phyloP scores from a whole-genome alignment of 805 yeast species.

The Saturnispora gosingensis region DNA sequence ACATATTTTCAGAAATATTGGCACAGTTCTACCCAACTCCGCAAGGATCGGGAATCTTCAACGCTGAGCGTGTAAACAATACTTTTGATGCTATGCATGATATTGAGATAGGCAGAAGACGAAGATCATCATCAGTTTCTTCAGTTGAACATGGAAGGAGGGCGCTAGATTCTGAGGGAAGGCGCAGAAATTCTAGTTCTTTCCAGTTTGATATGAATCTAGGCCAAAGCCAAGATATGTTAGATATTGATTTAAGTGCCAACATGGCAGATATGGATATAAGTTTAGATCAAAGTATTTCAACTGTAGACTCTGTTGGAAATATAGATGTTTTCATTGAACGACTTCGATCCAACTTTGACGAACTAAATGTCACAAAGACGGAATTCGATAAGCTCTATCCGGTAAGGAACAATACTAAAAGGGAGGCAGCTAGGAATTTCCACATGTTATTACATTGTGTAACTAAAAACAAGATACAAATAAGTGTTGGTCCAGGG shows the following conservation, averaged over 20 bases:
- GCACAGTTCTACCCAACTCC: not conserved
- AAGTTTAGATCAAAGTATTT: not conserved
- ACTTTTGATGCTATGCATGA: not conserved
- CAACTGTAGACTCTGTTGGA: not conserved
- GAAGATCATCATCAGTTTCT: conserved; percentile 14
- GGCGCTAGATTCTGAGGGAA: not conserved
- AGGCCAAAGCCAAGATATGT: conserved; percentile 1
- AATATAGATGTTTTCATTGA: not conserved
- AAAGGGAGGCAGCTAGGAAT: conserved; percentile 14
- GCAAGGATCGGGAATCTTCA: not conserved
- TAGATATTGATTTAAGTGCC: conserved; percentile 5
- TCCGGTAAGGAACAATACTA: conserved; percentile 2
- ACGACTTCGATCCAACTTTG: not conserved
- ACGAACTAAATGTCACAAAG: not conserved
- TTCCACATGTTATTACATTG: conserved; percentile 17
- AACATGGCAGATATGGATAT: conserved; percentile 12
- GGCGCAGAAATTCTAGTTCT: conserved; percentile 6
- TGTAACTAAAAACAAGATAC: conserved; percentile 12
- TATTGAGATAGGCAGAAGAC: conserved; percentile 8
- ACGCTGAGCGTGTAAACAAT: not conserved
- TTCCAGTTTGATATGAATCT: conserved; percentile 11
- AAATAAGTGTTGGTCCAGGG: conserved; percentile 11
- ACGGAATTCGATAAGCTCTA: not conserved
- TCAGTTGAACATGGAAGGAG: conserved; percentile 14
- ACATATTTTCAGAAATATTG: not conserved